These are phyloP conservation scores for Pyrenophora teres DNA, from an alignment of 2,329 filamentous ascomycete species.

Conservation along the genomic window DNA sequence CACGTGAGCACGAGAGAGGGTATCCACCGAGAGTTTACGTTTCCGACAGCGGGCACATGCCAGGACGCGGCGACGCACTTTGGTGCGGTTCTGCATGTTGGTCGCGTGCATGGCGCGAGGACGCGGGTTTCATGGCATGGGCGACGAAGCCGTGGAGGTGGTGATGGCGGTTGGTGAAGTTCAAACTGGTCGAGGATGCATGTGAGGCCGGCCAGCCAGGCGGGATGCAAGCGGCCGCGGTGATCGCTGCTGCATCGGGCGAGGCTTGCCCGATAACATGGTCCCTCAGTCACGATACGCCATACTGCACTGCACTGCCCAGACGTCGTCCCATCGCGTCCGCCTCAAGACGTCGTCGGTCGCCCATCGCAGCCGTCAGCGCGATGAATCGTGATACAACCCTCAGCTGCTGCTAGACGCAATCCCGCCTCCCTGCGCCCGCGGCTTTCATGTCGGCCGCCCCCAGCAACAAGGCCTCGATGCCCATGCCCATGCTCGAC, in stretches of 20 bases:
- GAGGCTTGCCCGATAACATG: slow-evolving; percentile 24
- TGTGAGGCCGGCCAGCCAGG: slow-evolving; percentile 1
- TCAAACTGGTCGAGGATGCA: slow-evolving; percentile 14
- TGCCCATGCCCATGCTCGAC: slow-evolving; percentile 16
- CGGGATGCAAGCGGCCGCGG: slow-evolving; percentile 17
- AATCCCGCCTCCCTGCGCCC: background rate
- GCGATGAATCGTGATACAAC: background rate
- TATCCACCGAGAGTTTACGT: slow-evolving; percentile 41
- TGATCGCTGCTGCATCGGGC: slow-evolving; percentile 19
- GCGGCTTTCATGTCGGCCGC: slow-evolving; percentile 22
- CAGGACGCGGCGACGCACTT: slow-evolving; percentile 43
- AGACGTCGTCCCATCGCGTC: slow-evolving; percentile 4
- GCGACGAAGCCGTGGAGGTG: slow-evolving; percentile 4
- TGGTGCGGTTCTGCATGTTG: slow-evolving; percentile 41
- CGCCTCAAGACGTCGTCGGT: background rate
- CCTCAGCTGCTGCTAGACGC: background rate
- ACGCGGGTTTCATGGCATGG: slow-evolving; percentile 31
- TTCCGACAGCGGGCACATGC: slow-evolving; percentile 45
- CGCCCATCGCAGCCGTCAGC: too few species aligned
- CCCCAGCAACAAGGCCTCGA: slow-evolving; percentile 7
- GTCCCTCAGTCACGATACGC: slow-evolving; percentile 4
- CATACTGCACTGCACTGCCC: slow-evolving; percentile 6
- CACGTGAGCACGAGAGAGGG: slow-evolving; percentile 1
- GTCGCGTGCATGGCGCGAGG: slow-evolving; percentile 17
- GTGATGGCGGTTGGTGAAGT: slow-evolving; percentile 16